Conservation (phyloP, 2,329 filamentous ascomycete species). For the Colletotrichum sp. region DNA sequence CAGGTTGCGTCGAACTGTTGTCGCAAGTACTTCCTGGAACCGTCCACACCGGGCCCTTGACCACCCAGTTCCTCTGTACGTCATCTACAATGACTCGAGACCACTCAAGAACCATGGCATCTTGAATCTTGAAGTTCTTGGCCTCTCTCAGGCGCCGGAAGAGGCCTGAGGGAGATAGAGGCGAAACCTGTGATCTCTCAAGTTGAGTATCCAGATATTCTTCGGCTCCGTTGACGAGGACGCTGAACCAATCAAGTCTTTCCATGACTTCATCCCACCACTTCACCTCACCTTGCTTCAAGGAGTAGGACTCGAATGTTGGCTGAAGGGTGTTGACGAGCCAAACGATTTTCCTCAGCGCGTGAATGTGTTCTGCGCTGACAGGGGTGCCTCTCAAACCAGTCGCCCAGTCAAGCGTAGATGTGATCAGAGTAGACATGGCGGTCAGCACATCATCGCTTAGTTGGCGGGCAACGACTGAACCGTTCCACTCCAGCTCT, state of each 20-base stretch:
- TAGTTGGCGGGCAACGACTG: conserved; percentile 42
- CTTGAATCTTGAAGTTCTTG: conserved; percentile 4
- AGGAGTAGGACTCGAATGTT: conserved; percentile 18
- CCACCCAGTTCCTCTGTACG: conserved; percentile 49
- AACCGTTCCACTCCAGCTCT: conserved; percentile 35
- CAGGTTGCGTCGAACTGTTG: conserved; percentile 36
- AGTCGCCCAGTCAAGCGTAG: conserved; percentile 27
- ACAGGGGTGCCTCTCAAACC: conserved; percentile 2
- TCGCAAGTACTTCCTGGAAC: conserved; percentile 42
- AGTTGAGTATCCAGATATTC: conserved; percentile 10
- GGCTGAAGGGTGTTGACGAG: conserved; percentile 24
- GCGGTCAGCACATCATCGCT: conserved; percentile 35
- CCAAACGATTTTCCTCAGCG: conserved; percentile 24
- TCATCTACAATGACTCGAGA: conserved; percentile 48
- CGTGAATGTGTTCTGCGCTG: conserved; percentile 26
- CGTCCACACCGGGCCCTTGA: conserved; percentile 35
- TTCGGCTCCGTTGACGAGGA: conserved; percentile 1
- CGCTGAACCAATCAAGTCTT: not conserved
- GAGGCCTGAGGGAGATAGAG: conserved; percentile 17
- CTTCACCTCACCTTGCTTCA: not conserved
- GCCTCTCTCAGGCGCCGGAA: conserved; percentile 21
- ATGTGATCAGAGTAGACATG: conserved; percentile 24
- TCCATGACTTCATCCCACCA: conserved; percentile 13
- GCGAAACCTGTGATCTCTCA: not conserved
- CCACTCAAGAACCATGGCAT: conserved; percentile 43